These are phyloP conservation scores for Begonia masoniana DNA, from an alignment of 306 rosid species.

Conservation along the genomic window DNA sequence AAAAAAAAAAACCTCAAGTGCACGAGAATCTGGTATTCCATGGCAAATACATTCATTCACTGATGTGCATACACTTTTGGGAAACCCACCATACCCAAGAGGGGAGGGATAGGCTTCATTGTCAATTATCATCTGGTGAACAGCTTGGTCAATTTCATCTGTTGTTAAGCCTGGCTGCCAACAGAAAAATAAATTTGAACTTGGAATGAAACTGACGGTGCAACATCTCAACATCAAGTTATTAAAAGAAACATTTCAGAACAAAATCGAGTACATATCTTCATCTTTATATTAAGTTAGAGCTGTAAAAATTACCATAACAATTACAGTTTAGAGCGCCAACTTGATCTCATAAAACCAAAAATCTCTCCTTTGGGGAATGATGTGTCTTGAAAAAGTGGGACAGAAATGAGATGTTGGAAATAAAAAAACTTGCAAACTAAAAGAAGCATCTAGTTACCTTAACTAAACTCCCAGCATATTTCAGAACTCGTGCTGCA, in stretches of 20 bases:
- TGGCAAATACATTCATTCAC: conserved; percentile 96
- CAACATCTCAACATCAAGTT: no score
- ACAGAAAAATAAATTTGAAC: conserved; percentile 33
- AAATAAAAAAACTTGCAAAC: not conserved
- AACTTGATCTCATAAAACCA: no score
- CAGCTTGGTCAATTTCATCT: conserved; percentile 90
- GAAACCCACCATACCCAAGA: conserved; percentile 90
- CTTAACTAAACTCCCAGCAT: conserved; percentile 88
- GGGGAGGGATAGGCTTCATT: conserved; percentile 96
- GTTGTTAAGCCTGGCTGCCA: conserved; percentile 93
- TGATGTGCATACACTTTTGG: conserved; percentile 96
- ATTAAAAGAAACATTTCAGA: no score
- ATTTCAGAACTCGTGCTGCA: conserved; percentile 91
- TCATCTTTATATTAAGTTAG: no score
- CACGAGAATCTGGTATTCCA: conserved; percentile 86
- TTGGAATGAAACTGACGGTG: conserved; percentile 1
- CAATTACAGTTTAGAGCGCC: no score
- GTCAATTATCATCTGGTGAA: conserved; percentile 88
- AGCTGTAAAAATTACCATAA: no score
- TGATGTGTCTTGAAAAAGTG: no score
- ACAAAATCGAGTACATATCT: no score
- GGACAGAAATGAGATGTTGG: no score
- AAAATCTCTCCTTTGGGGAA: no score
- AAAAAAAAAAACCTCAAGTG: conserved; percentile 49
- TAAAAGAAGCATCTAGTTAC: conserved; percentile 26